Conservation (phyloP, 2,329 filamentous ascomycete species). For the Fonsecaea monophora region DNA sequence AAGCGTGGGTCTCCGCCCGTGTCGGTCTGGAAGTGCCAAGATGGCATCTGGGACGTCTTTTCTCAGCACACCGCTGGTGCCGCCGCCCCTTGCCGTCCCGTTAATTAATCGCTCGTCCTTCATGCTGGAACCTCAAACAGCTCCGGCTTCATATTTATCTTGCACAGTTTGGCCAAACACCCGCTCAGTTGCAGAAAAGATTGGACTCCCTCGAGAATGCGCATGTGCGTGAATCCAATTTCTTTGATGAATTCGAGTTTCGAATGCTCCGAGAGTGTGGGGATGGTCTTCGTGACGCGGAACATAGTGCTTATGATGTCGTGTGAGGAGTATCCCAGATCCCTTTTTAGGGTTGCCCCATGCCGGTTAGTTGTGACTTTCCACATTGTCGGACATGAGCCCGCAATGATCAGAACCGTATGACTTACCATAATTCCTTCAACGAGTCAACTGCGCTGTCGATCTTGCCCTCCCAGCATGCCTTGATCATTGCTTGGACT, state of each 20-base stretch:
- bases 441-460: constrained; percentile 85
- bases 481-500: constrained; percentile 97
- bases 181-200: constrained; percentile 92
- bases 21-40: neutral
- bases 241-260: constrained; percentile 98
- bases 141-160: constrained; percentile 94
- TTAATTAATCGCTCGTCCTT: neutral
- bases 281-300: constrained; percentile 94
- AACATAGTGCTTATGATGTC: constrained; percentile 99
- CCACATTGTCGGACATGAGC: constrained; percentile 16
- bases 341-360: constrained; percentile 51
- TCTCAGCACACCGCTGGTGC: neutral
- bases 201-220: constrained; percentile 96
- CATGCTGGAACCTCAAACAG: constrained; percentile 64
- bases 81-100: neutral
- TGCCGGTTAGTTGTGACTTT: constrained; percentile 27
- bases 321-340: constrained; percentile 94
- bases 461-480: constrained; percentile 89
- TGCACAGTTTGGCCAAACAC: constrained; percentile 87
- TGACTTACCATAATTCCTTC: constrained; percentile 81
- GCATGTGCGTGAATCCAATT: constrained; percentile 99
- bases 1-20: neutral
- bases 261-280: constrained; percentile 87
- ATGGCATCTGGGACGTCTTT: neutral
- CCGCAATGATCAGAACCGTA: neutral